Percentiles rank a stretch among this genome's conserved stretches.
Evolutionary conservation across 345 rosid genomes (phyloP).

Genomic region (Psidium guajava): DNA sequence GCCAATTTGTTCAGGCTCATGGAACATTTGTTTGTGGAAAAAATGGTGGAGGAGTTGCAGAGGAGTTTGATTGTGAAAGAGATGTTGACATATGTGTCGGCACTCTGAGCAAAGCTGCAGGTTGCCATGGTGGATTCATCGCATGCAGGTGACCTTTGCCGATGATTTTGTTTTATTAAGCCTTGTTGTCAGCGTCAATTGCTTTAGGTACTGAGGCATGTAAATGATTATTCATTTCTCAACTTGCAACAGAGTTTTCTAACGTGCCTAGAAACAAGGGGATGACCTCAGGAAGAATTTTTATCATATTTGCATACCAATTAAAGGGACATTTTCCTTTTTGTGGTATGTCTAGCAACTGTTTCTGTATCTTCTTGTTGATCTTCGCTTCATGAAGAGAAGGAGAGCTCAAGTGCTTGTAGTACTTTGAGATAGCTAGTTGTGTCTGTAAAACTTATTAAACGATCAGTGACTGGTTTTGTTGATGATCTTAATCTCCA

Average conservation of each 20-base stretch:
- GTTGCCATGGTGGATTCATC: slow-evolving; percentile 95
- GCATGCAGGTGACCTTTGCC: slow-evolving; percentile 64
- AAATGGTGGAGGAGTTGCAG: slow-evolving; percentile 88
- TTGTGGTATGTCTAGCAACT: neutral
- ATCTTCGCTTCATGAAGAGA: neutral
- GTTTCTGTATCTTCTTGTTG: neutral
- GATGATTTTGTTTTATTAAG: neutral
- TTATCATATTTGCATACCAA: neutral
- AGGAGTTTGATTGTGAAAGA: slow-evolving; percentile 68
- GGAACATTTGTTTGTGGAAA: slow-evolving; percentile 95
- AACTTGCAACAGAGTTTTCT: neutral
- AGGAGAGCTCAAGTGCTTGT: neutral
- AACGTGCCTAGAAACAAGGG: neutral
- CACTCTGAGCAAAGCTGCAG: slow-evolving; percentile 95
- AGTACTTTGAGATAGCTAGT: neutral
- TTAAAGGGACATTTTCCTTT: neutral
- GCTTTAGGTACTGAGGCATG: neutral
- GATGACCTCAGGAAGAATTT: neutral
- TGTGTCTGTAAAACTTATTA: neutral
- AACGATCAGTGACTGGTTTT: neutral
- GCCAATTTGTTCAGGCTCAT: slow-evolving; percentile 56
- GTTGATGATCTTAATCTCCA: neutral
- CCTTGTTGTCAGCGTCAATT: neutral
- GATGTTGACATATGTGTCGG: slow-evolving; percentile 84
- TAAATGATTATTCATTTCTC: neutral